phyloP scores from a whole-genome alignment of 1,284 basidiomycete genomes.

The Coniferiporia weirii region DNA sequence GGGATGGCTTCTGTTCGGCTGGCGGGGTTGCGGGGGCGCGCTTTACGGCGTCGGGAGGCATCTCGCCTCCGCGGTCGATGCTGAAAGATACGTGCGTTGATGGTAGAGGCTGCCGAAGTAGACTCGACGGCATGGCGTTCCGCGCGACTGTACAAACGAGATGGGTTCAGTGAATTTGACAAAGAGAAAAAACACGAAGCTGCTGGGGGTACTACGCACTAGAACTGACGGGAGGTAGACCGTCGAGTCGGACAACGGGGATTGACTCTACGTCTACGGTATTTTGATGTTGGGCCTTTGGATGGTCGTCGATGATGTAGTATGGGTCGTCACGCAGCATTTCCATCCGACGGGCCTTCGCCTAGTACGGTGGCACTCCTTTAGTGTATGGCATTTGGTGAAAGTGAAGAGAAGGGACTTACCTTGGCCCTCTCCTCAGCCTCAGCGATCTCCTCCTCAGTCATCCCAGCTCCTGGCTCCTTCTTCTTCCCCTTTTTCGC shows the following conservation, averaged over 20 bases:
- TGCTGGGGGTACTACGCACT: constrained; percentile 28
- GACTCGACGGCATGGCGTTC: constrained; percentile 28
- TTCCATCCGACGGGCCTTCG: constrained; percentile 68
- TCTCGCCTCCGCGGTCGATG: constrained; percentile 79
- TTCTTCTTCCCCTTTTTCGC: constrained; percentile 30
- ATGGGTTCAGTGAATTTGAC: constrained; percentile 20
- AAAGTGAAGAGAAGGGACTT: background rate
- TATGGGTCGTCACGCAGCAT: constrained; percentile 81
- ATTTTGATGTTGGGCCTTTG: constrained; percentile 30
- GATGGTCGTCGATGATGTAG: constrained; percentile 69
- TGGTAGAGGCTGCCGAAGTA: constrained; percentile 21
- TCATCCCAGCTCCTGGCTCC: background rate
- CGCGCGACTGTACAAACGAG: constrained; percentile 35
- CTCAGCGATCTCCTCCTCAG: constrained; percentile 11
- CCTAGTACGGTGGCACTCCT: constrained; percentile 35
- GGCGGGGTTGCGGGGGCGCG: constrained; percentile 21
- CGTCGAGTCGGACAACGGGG: constrained; percentile 78
- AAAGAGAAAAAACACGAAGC: background rate
- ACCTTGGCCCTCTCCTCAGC: constrained; percentile 15
- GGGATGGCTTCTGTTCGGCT: constrained; percentile 22
- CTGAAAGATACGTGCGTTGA: constrained; percentile 36
- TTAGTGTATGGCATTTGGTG: background rate
- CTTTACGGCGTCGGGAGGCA: constrained; percentile 60
- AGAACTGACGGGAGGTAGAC: constrained; percentile 47
- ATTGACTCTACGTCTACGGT: constrained; percentile 76